Conservation (phyloP, 2,329 filamentous ascomycete species). For the Alternaria novae-zelandiae region DNA sequence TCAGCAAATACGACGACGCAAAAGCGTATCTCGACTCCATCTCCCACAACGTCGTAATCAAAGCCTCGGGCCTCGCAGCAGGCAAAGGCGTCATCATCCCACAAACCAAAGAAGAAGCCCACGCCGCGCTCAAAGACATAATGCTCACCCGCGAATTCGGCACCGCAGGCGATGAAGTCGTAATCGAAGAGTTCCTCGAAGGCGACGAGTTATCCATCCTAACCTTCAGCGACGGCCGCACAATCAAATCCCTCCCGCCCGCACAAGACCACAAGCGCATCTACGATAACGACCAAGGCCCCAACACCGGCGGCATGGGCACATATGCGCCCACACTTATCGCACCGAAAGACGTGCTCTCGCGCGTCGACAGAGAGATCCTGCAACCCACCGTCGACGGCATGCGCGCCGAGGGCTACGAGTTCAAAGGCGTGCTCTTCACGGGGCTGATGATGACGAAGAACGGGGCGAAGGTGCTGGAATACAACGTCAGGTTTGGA, state of each 20-base stretch:
- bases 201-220: slow-evolving; percentile 93
- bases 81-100: slow-evolving; percentile 97
- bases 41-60: slow-evolving; percentile 71
- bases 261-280: slow-evolving; percentile 98
- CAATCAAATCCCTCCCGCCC: slow-evolving; percentile 81
- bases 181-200: slow-evolving; percentile 91
- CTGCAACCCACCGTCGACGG: slow-evolving; percentile 89
- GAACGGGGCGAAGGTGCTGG: slow-evolving; percentile 78
- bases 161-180: slow-evolving; percentile 83
- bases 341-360: slow-evolving; percentile 67
- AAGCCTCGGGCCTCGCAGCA: slow-evolving; percentile 88
- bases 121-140: slow-evolving; percentile 81
- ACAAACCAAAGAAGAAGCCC: slow-evolving; percentile 79
- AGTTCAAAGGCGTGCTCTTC: slow-evolving; percentile 73
- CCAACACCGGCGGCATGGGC: slow-evolving; percentile 97
- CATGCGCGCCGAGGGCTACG: slow-evolving; percentile 74
- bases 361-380: slow-evolving; percentile 78
- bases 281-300: slow-evolving; percentile 85
- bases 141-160: slow-evolving; percentile 92
- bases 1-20: slow-evolving; percentile 76
- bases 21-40: slow-evolving; percentile 67
- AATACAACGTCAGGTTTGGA: slow-evolving; percentile 93
- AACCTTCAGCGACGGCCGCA: slow-evolving; percentile 88
- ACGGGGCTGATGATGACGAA: slow-evolving; percentile 94
- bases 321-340: slow-evolving; percentile 81